These are phyloP conservation scores for Leucocoprinus sp. DNA, from an alignment of 768 basidiomycete species.

Conservation along the genomic window DNA sequence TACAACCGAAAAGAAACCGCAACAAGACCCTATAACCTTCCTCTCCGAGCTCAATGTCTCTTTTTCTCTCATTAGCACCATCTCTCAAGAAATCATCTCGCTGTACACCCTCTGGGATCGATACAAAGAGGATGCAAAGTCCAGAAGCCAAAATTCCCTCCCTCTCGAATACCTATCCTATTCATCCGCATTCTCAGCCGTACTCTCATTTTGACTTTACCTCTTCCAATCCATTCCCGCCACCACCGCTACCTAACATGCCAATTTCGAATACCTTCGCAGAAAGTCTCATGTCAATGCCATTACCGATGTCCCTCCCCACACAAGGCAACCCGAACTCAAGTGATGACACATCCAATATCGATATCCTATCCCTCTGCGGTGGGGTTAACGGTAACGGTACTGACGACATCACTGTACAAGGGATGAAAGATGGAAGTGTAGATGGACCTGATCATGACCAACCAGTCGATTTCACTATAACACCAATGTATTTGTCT, in stretches of 20 bases:
- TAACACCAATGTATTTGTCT: constrained; percentile 47
- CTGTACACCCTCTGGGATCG: constrained; percentile 86
- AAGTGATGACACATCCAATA: neutral
- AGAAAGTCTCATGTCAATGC: neutral
- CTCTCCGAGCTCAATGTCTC: constrained; percentile 83
- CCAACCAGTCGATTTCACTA: no score
- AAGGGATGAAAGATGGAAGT: neutral
- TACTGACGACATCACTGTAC: neutral
- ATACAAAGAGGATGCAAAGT: constrained; percentile 59
- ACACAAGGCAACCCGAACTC: neutral
- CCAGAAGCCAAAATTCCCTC: constrained; percentile 26
- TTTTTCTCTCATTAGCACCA: constrained; percentile 69
- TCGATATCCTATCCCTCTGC: no score
- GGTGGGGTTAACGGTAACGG: no score
- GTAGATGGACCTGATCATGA: no score
- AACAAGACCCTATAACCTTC: constrained; percentile 72
- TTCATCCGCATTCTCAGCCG: neutral
- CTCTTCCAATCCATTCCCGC: neutral
- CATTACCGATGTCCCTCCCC: neutral
- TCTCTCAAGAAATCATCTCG: constrained; percentile 86
- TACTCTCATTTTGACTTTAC: neutral
- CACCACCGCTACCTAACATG: neutral
- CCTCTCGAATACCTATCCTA: constrained; percentile 15
- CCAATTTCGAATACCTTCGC: constrained; percentile 13
- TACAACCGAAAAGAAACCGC: constrained; percentile 24